Conservation (phyloP, 371 early-diverging fungal species). For the Syncephalastrum racemosum region DNA sequence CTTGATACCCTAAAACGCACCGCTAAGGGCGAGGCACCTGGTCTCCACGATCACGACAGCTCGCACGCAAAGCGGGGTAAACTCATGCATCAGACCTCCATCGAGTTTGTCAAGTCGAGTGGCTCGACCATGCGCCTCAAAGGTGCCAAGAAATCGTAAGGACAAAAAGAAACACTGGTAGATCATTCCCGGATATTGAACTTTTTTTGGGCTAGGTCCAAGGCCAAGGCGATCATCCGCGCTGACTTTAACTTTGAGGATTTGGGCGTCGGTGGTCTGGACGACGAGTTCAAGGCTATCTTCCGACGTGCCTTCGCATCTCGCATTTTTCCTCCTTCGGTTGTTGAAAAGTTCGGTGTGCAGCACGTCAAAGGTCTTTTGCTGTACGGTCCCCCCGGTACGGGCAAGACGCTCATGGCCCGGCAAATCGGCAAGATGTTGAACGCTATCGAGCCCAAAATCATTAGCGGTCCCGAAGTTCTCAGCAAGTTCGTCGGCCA, state of each 20-base stretch:
- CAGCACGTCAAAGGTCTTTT: slow-evolving; percentile 92
- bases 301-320: slow-evolving; percentile 99
- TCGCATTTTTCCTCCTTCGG: slow-evolving; percentile 95
- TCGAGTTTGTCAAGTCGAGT: slow-evolving; percentile 69
- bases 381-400: slow-evolving; percentile 96
- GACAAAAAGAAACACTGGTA: neutral
- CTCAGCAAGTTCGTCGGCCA: slow-evolving; percentile 99
- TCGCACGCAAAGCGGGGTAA: slow-evolving; percentile 60
- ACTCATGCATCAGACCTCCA: slow-evolving; percentile 67
- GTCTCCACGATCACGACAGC: slow-evolving; percentile 20
- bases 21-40: slow-evolving; percentile 39
- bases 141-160: slow-evolving; percentile 64
- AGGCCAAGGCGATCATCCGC: slow-evolving; percentile 75
- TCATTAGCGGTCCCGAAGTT: slow-evolving; percentile 99
- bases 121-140: slow-evolving; percentile 78
- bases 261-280: slow-evolving; percentile 99
- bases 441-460: slow-evolving; percentile 95
- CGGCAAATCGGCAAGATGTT: slow-evolving; percentile 99
- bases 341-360: slow-evolving; percentile 97
- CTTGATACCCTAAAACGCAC: slow-evolving; percentile 53
- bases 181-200: neutral
- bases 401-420: slow-evolving; percentile 99
- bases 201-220: slow-evolving; percentile 29
- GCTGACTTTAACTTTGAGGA: slow-evolving; percentile 98
- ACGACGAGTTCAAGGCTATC: slow-evolving; percentile 96